phyloP scores from a whole-genome alignment of 176 grass and related monocot species.

The Lolium rigidum region DNA sequence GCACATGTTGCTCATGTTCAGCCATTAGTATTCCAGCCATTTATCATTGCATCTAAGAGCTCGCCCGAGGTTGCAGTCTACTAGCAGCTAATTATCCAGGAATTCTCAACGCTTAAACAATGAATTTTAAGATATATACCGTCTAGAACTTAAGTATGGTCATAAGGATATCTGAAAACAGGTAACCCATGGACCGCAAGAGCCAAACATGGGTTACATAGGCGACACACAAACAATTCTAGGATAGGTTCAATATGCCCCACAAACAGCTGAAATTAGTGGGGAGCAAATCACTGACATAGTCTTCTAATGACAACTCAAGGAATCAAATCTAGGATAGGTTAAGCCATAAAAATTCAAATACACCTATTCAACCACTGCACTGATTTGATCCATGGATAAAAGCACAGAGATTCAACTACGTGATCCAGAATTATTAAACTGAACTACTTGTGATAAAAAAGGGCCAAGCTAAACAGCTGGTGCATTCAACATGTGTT shows the following conservation, averaged over 20 bases:
- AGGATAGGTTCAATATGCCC: not conserved
- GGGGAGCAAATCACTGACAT: not conserved
- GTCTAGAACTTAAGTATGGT: not conserved
- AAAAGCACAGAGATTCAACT: not conserved
- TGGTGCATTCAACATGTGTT: slow-evolving; percentile 12
- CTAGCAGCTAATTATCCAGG: not conserved
- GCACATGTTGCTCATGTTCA: no score
- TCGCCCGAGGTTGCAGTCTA: not conserved
- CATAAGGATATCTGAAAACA: not conserved
- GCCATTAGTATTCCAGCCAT: no score
- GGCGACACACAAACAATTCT: not conserved
- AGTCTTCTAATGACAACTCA: not conserved
- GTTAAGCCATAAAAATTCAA: not conserved
- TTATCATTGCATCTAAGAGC: not conserved
- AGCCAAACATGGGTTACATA: not conserved
- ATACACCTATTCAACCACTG: not conserved
- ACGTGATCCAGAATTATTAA: not conserved
- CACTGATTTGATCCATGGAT: not conserved
- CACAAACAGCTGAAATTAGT: not conserved
- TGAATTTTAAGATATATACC: no score
- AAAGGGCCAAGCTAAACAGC: not conserved
- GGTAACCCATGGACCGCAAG: not conserved
- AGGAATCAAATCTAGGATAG: slow-evolving; percentile 20
- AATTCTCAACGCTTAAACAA: no score
- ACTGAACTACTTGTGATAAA: not conserved